Evolutionary conservation across 1,284 basidiomycete genomes (phyloP).

Genomic region (Sporisorium sorghi): DNA sequence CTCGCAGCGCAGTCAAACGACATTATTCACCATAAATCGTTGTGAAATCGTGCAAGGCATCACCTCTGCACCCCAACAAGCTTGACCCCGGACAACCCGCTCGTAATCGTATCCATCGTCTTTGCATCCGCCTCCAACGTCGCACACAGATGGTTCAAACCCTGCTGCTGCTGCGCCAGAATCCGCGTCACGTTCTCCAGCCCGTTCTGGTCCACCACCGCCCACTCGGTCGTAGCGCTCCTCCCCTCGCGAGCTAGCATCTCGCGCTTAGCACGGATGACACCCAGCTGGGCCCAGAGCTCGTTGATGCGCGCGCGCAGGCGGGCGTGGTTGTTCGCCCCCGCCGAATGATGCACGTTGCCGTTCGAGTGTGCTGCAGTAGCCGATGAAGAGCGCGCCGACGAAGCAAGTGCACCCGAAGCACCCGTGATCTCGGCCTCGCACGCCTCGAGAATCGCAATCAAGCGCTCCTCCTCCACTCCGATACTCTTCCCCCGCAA

Average conservation of each 20-base stretch:
- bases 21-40: too few relatives aligned
- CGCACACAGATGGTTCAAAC: conserved; percentile 61
- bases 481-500: conserved; percentile 59
- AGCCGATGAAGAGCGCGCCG: not conserved
- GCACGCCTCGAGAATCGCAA: conserved; percentile 58
- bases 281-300: conserved; percentile 66
- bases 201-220: conserved; percentile 63
- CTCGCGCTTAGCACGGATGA: conserved; percentile 60
- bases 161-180: conserved; percentile 62
- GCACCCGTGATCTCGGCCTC: conserved; percentile 61
- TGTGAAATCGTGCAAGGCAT: not conserved
- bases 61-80: conserved; percentile 54
- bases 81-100: conserved; percentile 57
- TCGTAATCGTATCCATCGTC: conserved; percentile 61
- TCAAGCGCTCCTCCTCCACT: conserved; percentile 56
- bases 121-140: conserved; percentile 60
- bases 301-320: conserved; percentile 65
- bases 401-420: conserved; percentile 3
- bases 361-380: too few relatives aligned
- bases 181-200: conserved; percentile 63
- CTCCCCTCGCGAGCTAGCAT: conserved; percentile 45
- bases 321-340: conserved; percentile 35
- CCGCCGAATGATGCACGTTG: too few relatives aligned
- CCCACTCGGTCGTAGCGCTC: conserved; percentile 61
- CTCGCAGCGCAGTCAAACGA: too few relatives aligned